Conservation (phyloP, 306 rosid genomes). For the Phaseolus lunatus region DNA sequence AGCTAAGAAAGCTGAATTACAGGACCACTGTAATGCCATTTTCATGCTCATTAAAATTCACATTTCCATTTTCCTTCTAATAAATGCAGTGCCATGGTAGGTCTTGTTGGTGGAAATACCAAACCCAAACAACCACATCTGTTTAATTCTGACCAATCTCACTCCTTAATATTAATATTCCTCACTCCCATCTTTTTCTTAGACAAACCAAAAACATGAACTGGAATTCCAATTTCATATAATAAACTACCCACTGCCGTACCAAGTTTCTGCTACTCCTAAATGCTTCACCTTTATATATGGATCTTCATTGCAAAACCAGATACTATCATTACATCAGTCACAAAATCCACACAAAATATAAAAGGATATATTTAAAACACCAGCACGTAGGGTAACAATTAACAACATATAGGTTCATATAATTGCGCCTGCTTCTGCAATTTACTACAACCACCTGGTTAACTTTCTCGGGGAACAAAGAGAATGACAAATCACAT, state of each 20-base stretch:
- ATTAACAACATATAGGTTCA: conserved; percentile 43
- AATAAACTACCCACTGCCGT: conserved; percentile 40
- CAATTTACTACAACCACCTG: conserved; percentile 38
- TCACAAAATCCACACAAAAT: conserved; percentile 36
- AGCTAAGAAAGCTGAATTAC: conserved; percentile 8
- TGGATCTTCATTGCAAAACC: conserved; percentile 38
- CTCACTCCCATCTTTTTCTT: conserved; percentile 33
- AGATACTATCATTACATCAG: conserved; percentile 25
- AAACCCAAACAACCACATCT: conserved; percentile 11
- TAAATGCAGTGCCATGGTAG: conserved; percentile 2
- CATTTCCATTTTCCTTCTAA: neutral
- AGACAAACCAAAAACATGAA: conserved; percentile 47
- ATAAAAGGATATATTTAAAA: neutral
- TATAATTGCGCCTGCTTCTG: conserved; percentile 38
- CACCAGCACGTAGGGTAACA: conserved; percentile 45
- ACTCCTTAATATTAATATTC: conserved; percentile 37
- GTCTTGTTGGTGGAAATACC: conserved; percentile 38
- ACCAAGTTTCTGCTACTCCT: conserved; percentile 39
- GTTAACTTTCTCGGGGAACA: conserved; percentile 28
- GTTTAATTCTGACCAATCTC: conserved; percentile 48
- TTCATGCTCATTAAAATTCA: conserved; percentile 4
- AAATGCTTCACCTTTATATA: conserved; percentile 30
- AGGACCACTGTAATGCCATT: conserved; percentile 46
- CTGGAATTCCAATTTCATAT: conserved; percentile 29
- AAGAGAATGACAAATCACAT: neutral